Conservation (phyloP, 208 protist species). For the Wallacemonas sp. region DNA sequence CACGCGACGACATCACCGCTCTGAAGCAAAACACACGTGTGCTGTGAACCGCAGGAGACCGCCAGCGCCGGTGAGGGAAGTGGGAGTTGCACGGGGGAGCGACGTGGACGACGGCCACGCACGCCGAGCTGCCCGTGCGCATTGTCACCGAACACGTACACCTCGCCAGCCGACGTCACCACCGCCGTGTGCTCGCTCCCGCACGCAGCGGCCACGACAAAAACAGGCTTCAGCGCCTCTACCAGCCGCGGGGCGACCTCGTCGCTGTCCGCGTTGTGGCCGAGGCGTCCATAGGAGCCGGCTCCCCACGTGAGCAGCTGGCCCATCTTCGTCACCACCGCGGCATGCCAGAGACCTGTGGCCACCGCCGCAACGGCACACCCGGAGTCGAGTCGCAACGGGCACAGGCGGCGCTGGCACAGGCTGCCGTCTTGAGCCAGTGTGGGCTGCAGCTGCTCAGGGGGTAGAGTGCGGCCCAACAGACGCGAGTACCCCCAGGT, state of each 20-base stretch:
- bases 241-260: slow-evolving; percentile 45
- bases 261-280: slow-evolving; percentile 43
- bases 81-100: slow-evolving; percentile 24
- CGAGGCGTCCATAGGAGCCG: slow-evolving; percentile 53
- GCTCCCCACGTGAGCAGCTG: slow-evolving; percentile 74
- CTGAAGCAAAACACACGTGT: slow-evolving; percentile 62
- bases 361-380: slow-evolving; percentile 22
- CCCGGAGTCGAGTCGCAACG: slow-evolving; percentile 2
- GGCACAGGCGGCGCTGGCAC: slow-evolving; percentile 37
- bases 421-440: slow-evolving; percentile 20
- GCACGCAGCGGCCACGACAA: slow-evolving; percentile 59
- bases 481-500: slow-evolving; percentile 57
- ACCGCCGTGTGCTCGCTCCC: slow-evolving; percentile 57
- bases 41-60: slow-evolving; percentile 47
- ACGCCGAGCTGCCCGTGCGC: slow-evolving; percentile 60
- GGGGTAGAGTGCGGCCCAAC: slow-evolving; percentile 32
- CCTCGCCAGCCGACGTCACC: slow-evolving; percentile 46
- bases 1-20: slow-evolving; percentile 76
- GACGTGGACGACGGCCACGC: slow-evolving; percentile 13
- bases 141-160: slow-evolving; percentile 81
- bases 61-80: slow-evolving; percentile 52
- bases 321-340: slow-evolving; percentile 47
- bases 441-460: slow-evolving; percentile 21
- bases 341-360: slow-evolving; percentile 60
- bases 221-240: slow-evolving; percentile 28